Conservation (phyloP, 371 early-diverging fungal species). For the Nematocida sp. region DNA sequence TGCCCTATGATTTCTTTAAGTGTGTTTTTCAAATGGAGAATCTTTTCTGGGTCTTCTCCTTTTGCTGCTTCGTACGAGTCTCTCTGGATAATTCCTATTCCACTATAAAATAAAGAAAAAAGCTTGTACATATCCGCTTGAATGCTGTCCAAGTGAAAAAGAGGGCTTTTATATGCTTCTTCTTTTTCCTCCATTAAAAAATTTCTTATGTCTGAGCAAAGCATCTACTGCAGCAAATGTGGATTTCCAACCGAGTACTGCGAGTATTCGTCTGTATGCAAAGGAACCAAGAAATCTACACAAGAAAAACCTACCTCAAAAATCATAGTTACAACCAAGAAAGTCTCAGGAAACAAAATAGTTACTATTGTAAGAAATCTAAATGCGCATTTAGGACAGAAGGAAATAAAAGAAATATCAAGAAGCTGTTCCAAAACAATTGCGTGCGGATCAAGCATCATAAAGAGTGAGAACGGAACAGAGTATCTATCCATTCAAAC, state of each 20-base stretch:
- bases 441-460: slow-evolving; percentile 42
- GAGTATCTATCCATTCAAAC: slow-evolving; percentile 48
- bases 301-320: slow-evolving; percentile 14
- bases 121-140: slow-evolving; percentile 41
- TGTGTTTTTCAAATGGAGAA: slow-evolving; percentile 20
- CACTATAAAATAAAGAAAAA: slow-evolving; percentile 44
- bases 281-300: slow-evolving; percentile 10
- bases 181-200: neutral
- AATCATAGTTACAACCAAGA: slow-evolving; percentile 41
- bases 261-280: slow-evolving; percentile 38
- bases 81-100: slow-evolving; percentile 49
- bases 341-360: slow-evolving; percentile 51
- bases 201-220: neutral
- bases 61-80: slow-evolving; percentile 9
- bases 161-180: neutral
- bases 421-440: slow-evolving; percentile 50
- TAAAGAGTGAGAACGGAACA: slow-evolving; percentile 46
- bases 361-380: slow-evolving; percentile 51
- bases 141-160: slow-evolving; percentile 35
- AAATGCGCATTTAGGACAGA: neutral
- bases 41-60: neutral
- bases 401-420: slow-evolving; percentile 27
- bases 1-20: slow-evolving; percentile 47
- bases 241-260: slow-evolving; percentile 53
- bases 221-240: slow-evolving; percentile 48